Conservation (phyloP, 371 early-diverging fungal genomes). For the Sporodiniella umbellata region DNA sequence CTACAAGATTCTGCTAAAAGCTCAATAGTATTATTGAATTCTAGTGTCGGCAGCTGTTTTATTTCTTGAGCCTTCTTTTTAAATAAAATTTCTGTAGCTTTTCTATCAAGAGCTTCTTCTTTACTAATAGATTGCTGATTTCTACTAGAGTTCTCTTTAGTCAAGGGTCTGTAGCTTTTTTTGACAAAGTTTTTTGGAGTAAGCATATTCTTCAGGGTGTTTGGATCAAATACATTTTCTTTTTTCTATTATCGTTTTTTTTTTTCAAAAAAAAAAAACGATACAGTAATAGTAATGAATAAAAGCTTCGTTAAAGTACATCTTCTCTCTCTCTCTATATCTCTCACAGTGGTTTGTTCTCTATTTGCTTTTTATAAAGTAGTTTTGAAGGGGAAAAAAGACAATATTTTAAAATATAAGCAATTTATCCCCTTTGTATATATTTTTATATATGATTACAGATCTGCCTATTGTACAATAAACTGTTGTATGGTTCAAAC, state of each 20-base stretch:
- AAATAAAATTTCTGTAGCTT: not conserved
- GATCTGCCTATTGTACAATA: too few relatives aligned
- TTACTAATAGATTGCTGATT: not conserved
- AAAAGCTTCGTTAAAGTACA: too few relatives aligned
- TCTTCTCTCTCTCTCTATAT: too few relatives aligned
- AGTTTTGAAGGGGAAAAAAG: too few relatives aligned
- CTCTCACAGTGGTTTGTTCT: too few relatives aligned
- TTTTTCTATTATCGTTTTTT: not conserved
- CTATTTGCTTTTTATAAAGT: too few relatives aligned
- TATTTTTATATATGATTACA: too few relatives aligned
- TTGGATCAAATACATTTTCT: not conserved
- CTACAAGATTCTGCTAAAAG: not conserved
- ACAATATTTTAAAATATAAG: too few relatives aligned
- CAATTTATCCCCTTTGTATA: too few relatives aligned
- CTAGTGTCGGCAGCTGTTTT: not conserved
- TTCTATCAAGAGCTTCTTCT: not conserved
- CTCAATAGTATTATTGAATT: conserved; percentile 1
- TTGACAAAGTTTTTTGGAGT: not conserved
- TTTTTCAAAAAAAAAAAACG: not conserved
- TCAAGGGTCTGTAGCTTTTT: not conserved
- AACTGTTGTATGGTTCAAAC: too few relatives aligned
- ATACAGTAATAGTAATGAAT: not conserved
- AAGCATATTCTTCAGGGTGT: not conserved
- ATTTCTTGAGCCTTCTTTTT: not conserved
- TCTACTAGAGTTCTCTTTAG: not conserved